Evolutionary conservation across 2,329 filamentous ascomycete species (phyloP).

Genomic region (Clonostachys rosea): DNA sequence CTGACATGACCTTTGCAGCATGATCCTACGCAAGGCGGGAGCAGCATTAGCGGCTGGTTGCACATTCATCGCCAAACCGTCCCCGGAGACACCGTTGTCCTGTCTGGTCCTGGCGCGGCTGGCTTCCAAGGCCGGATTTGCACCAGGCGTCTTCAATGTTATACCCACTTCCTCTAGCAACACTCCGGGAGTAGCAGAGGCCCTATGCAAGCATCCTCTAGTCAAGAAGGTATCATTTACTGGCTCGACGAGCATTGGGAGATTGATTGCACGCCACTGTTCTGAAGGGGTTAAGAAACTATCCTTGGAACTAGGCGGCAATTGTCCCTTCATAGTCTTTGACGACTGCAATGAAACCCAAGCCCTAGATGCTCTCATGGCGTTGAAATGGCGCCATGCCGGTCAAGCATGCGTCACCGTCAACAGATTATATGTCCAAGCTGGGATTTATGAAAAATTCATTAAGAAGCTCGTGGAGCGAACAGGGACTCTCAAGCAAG

Average conservation of each 20-base stretch:
- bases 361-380: slow-evolving; percentile 46
- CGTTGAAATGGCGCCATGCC: slow-evolving; percentile 42
- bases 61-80: slow-evolving; percentile 73
- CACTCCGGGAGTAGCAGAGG: slow-evolving; percentile 60
- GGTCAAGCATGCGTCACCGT: slow-evolving; percentile 54
- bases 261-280: slow-evolving; percentile 53
- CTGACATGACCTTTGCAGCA: slow-evolving; percentile 7
- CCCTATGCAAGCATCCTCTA: slow-evolving; percentile 61
- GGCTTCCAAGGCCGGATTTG: slow-evolving; percentile 68
- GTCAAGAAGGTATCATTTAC: slow-evolving; percentile 76
- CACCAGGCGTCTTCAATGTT: slow-evolving; percentile 70
- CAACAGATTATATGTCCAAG: slow-evolving; percentile 48
- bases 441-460: slow-evolving; percentile 8
- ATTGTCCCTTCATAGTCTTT: slow-evolving; percentile 62
- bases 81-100: slow-evolving; percentile 70
- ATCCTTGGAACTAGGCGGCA: slow-evolving; percentile 63
- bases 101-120: slow-evolving; percentile 56
- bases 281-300: slow-evolving; percentile 49
- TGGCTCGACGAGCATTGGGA: slow-evolving; percentile 66
- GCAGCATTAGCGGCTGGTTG: slow-evolving; percentile 67
- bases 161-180: slow-evolving; percentile 52
- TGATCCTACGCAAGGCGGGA: slow-evolving; percentile 39
- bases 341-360: slow-evolving; percentile 60
- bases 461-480: not conserved
- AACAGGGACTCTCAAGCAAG: slow-evolving; percentile 18